Conservation (phyloP, 148 eudicot species). For the Dysphania ambrosioides region DNA sequence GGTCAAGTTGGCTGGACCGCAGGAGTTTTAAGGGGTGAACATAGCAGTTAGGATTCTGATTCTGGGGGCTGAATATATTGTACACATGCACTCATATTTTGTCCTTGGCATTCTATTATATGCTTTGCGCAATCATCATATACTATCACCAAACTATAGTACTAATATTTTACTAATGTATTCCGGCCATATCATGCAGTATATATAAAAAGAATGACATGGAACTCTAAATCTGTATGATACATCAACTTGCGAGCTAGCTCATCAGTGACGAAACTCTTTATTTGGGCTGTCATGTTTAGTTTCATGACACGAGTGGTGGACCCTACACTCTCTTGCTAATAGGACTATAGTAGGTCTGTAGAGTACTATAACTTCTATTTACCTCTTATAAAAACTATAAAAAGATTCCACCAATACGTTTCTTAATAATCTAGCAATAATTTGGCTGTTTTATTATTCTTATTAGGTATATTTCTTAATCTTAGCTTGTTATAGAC, state of each 20-base stretch:
- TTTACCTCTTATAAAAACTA: no score
- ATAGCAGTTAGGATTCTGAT: slow-evolving; percentile 29
- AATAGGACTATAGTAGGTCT: neutral
- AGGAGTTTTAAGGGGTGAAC: neutral
- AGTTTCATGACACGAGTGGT: slow-evolving; percentile 20
- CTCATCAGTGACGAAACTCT: slow-evolving; percentile 15
- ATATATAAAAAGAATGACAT: no score
- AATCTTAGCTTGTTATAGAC: no score
- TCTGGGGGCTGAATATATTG: slow-evolving; percentile 2
- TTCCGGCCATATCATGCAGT: no score
- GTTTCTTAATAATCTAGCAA: neutral
- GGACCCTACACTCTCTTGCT: neutral
- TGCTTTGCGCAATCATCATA: neutral
- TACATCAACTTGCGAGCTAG: no score
- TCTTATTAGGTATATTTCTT: neutral
- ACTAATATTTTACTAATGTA: no score
- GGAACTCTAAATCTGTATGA: no score
- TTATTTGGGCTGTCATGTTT: slow-evolving; percentile 6
- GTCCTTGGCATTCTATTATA: neutral
- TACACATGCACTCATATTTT: slow-evolving; percentile 20
- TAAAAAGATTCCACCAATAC: neutral
- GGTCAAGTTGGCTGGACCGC: neutral
- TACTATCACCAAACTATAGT: neutral
- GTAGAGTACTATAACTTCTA: no score
- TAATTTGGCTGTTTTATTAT: neutral